These are phyloP conservation scores for Ceratonia siliqua DNA, from an alignment of 306 rosid genomes.

Conservation along the genomic window DNA sequence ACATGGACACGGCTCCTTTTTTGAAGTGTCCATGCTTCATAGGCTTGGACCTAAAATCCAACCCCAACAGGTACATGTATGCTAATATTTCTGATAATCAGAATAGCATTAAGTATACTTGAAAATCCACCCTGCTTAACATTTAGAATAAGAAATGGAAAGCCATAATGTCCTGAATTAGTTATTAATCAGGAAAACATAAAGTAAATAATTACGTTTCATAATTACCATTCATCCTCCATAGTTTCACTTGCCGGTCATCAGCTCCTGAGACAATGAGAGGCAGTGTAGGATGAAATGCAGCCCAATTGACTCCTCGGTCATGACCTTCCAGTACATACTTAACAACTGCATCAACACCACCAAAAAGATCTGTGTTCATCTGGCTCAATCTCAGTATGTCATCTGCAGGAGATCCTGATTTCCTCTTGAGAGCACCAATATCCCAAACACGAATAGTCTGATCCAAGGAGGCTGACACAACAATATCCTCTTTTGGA, in stretches of 20 bases:
- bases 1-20: too few relatives aligned
- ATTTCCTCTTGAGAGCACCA: slow-evolving; percentile 83
- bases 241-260: slow-evolving; percentile 91
- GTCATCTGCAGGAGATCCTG: slow-evolving; percentile 91
- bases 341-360: slow-evolving; percentile 88
- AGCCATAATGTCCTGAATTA: background rate
- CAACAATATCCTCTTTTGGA: slow-evolving; percentile 89
- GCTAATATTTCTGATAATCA: background rate
- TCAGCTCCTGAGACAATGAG: slow-evolving; percentile 96
- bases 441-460: slow-evolving; percentile 97
- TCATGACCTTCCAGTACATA: slow-evolving; percentile 98
- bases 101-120: slow-evolving; percentile 14
- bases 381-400: slow-evolving; percentile 82
- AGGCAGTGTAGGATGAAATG: slow-evolving; percentile 88
- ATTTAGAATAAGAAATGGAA: slow-evolving; percentile 18
- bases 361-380: slow-evolving; percentile 95
- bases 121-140: slow-evolving; percentile 3
- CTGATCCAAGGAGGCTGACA: slow-evolving; percentile 93
- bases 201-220: slow-evolving; percentile 21
- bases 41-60: background rate
- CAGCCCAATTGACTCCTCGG: slow-evolving; percentile 96
- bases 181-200: slow-evolving; percentile 21
- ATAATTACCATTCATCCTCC: slow-evolving; percentile 89
- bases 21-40: too few relatives aligned
- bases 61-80: slow-evolving; percentile 10